Evolutionary conservation across 768 basidiomycete genomes (phyloP).

Genomic region (Phaeotremella skinneri): DNA sequence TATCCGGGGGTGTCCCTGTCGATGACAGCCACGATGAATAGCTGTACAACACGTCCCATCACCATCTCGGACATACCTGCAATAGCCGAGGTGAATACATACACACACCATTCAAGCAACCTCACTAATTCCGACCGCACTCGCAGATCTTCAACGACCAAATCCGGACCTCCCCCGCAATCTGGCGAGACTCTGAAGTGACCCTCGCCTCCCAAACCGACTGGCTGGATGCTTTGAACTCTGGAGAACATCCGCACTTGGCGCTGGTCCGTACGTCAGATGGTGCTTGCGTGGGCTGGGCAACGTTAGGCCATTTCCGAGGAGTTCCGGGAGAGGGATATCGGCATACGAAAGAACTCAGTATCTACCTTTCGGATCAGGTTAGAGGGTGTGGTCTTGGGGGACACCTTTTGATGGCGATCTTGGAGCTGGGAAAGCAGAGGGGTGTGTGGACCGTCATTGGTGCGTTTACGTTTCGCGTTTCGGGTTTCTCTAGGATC

Average conservation of each 20-base stretch:
- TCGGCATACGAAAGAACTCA: slow-evolving; percentile 1
- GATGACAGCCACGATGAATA: not conserved
- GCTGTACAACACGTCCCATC: not conserved
- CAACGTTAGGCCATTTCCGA: not conserved
- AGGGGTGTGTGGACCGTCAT: not conserved
- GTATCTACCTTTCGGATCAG: not conserved
- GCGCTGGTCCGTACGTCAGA: not conserved
- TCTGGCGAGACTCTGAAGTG: not conserved
- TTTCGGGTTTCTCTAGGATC: not conserved
- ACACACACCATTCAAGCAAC: too few relatives aligned
- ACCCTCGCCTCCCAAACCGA: not conserved
- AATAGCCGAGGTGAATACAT: not conserved
- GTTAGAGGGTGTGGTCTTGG: not conserved
- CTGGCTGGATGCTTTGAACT: not conserved
- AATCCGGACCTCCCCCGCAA: not conserved
- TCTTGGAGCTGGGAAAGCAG: not conserved
- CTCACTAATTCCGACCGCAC: not conserved
- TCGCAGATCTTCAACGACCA: not conserved
- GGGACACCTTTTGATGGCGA: not conserved
- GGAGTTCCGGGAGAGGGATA: not conserved
- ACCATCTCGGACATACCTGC: not conserved
- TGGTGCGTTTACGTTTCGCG: not conserved
- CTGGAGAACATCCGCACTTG: not conserved
- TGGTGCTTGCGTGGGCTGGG: not conserved
- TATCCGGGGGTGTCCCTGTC: too few relatives aligned